phyloP scores from a whole-genome alignment of 306 rosid genomes.

The Fragaria nilgerrensis region DNA sequence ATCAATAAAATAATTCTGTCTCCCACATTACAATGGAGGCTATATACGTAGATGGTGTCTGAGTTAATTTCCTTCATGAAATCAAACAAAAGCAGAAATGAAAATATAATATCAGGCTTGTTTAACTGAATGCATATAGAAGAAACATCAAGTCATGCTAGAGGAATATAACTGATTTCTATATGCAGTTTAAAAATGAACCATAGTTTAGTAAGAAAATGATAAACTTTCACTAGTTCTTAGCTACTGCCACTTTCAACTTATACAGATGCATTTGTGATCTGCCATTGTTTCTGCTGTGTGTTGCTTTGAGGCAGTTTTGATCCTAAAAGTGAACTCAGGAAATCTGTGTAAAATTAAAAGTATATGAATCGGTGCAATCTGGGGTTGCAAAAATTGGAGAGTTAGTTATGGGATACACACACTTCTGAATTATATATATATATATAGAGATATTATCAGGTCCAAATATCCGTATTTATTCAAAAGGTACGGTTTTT shows the following conservation, averaged over 20 bases:
- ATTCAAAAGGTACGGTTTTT: no score
- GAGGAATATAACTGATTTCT: not conserved
- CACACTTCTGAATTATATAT: not conserved
- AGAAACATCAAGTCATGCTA: conserved; percentile 10
- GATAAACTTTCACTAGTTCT: not conserved
- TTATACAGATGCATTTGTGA: not conserved
- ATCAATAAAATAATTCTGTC: conserved; percentile 52
- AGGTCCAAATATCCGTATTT: no score
- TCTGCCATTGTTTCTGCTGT: not conserved
- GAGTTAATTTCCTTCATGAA: conserved; percentile 57
- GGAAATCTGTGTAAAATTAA: not conserved
- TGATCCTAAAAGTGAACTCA: not conserved
- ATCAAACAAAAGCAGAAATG: conserved; percentile 2
- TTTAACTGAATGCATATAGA: not conserved
- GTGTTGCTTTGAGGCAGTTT: not conserved
- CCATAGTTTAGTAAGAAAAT: not conserved
- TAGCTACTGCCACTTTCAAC: not conserved
- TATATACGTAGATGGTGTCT: conserved; percentile 53
- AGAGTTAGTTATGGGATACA: not conserved
- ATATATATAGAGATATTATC: no score
- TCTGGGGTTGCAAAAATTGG: not conserved
- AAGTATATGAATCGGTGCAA: no score
- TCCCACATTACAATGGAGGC: conserved; percentile 50
- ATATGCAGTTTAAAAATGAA: not conserved
- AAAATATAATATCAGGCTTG: conserved; percentile 7